phyloP scores from a whole-genome alignment of 2,329 filamentous ascomycete genomes.

The Pseudocercospora vitis region DNA sequence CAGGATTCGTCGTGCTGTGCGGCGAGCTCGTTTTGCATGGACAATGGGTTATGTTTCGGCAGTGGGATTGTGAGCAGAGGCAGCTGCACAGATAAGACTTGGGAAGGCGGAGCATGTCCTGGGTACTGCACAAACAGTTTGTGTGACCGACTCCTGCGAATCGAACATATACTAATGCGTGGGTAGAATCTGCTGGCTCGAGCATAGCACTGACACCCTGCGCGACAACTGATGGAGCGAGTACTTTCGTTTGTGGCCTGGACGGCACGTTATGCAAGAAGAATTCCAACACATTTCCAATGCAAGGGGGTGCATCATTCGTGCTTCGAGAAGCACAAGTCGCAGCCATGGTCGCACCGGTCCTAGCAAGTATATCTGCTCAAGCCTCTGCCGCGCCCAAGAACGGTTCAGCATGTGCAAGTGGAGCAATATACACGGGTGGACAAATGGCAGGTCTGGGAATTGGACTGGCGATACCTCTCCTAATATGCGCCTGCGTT shows the following conservation, averaged over 20 bases:
- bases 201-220: constrained; percentile 33
- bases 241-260: constrained; percentile 36
- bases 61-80: constrained; percentile 33
- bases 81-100: constrained; percentile 38
- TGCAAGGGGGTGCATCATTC: constrained; percentile 28
- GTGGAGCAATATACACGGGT: constrained; percentile 23
- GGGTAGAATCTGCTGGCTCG: constrained; percentile 11
- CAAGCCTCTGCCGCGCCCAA: constrained; percentile 15
- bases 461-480: constrained; percentile 32
- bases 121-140: constrained; percentile 33
- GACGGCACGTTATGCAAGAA: constrained; percentile 28
- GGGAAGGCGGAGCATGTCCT: constrained; percentile 34
- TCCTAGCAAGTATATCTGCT: constrained; percentile 21
- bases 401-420: constrained; percentile 14
- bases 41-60: constrained; percentile 37
- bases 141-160: background rate
- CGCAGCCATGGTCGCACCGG: constrained; percentile 27
- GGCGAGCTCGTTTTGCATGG: constrained; percentile 34
- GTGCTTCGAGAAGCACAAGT: constrained; percentile 35
- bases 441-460: constrained; percentile 35
- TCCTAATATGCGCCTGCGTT: constrained; percentile 30
- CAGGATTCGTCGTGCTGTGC: constrained; percentile 33
- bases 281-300: constrained; percentile 30
- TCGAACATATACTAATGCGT: constrained; percentile 8
- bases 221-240: constrained; percentile 22